Conservation (phyloP, 331 rosid species). For the Quercus phellos region DNA sequence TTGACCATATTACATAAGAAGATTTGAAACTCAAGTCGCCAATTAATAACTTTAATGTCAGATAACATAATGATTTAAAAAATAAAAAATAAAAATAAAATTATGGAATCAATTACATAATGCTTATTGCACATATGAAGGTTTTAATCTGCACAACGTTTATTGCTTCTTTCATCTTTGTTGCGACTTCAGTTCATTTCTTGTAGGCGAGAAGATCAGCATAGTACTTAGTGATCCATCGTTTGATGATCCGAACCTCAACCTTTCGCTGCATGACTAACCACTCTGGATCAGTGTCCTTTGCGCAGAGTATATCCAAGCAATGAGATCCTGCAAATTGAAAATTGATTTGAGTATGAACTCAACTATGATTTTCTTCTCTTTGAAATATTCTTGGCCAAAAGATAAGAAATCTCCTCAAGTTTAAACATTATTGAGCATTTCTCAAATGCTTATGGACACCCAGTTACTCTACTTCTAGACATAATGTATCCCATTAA, state of each 20-base stretch:
- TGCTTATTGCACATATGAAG: no score
- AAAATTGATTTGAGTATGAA: background rate
- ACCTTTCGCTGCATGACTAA: background rate
- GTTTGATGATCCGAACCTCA: background rate
- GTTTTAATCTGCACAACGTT: background rate
- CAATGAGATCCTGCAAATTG: constrained; percentile 1
- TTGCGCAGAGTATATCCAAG: background rate
- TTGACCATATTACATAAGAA: no score
- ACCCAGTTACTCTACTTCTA: no score
- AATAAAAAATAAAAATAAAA: no score
- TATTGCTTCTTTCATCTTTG: background rate
- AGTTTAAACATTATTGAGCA: no score
- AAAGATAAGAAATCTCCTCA: no score
- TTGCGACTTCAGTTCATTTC: background rate
- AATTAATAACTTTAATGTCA: no score
- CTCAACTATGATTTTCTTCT: background rate
- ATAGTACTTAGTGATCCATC: background rate
- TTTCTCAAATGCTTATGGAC: no score
- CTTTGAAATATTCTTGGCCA: background rate
- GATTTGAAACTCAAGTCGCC: no score
- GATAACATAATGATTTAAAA: no score
- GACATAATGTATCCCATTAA: no score
- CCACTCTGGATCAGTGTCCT: background rate
- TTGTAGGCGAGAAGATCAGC: background rate
- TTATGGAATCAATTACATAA: no score